A percentile compares a stretch with the other conserved stretches of the same genome.
Conservation (phyloP, 2,329 filamentous ascomycete species). For the Ophiostoma montium region DNA sequence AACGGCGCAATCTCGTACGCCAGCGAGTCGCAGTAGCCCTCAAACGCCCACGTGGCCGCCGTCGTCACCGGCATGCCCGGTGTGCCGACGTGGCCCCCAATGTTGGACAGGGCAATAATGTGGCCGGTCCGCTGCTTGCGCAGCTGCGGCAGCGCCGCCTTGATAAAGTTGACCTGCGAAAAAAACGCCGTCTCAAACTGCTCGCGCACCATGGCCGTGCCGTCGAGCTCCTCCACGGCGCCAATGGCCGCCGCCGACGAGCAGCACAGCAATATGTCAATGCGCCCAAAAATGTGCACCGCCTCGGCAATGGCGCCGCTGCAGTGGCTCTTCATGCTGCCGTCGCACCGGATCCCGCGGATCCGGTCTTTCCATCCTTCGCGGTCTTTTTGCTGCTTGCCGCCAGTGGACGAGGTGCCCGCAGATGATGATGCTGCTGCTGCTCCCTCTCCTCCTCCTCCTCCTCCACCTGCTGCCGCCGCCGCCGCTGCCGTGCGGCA, state of each 20-base stretch:
- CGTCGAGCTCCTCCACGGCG: constrained; percentile 71
- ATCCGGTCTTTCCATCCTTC: constrained; percentile 74
- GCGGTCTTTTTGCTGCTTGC: constrained; percentile 38
- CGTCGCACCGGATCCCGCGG: constrained; percentile 49
- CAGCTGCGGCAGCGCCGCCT: constrained; percentile 68
- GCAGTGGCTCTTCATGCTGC: constrained; percentile 52
- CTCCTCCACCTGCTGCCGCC: too few species aligned
- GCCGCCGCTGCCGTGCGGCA: constrained; percentile 28
- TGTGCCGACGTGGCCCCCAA: constrained; percentile 84
- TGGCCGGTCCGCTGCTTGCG: constrained; percentile 72
- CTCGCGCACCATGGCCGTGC: constrained; percentile 52
- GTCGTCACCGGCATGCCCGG: constrained; percentile 85
- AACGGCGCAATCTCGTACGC: constrained; percentile 95
- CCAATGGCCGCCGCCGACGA: constrained; percentile 82
- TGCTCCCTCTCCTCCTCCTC: too few species aligned
- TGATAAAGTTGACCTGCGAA: constrained; percentile 90
- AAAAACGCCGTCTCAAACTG: constrained; percentile 96
- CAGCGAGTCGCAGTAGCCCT: constrained; percentile 89
- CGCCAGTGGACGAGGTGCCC: constrained; percentile 18
- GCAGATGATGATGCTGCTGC: too few species aligned
- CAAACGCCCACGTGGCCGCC: constrained; percentile 84
- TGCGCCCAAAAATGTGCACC: constrained; percentile 65
- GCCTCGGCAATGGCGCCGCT: constrained; percentile 79
- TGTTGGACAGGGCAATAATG: constrained; percentile 77
- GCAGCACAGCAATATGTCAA: constrained; percentile 85